Base-by-base conservation (phyloP, 1,139 yeast species). In the Taphrina communis region DNA sequence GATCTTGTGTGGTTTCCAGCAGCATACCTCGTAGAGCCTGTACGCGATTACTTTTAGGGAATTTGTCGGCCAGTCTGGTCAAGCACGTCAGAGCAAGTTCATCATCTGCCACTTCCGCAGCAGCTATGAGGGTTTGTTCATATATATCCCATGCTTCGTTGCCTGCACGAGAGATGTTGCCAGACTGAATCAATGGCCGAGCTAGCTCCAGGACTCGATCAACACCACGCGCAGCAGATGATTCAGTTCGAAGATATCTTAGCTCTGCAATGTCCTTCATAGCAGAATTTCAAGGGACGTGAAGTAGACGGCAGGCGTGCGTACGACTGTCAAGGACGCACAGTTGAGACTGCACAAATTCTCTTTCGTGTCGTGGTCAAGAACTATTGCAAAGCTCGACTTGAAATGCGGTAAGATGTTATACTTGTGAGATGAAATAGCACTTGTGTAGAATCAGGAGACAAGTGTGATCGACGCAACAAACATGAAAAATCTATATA, bases 21-120 rank as follows among this genome's bases (percentile, higher is more conserved):
- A 58, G 58, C 67, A 70, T 65, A 14, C 71, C 71, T 36, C 66
- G 58, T 17, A 68, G 68, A 19, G 67, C 71, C 11, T 68, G 62
- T 8, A 68, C 67, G n/a, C 70, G 55, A 19, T 63, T 65, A 36
- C 66, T 62, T 46, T 62, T 50, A 19, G 68, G 60, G 21, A 68
- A 68, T 25, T 60, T 58, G 59, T 68, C 70, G 17, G 50, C 46
- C 53, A 68, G 50, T 9, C 69, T 46, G 21, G 66, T 52, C 52
- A 61, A 51, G 57, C 71, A 68, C 35, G 50, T 69, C 21, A 57
- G n/a, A 8, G 71, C 71, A 17, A 70, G 35, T 6, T 50, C 52
- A 21, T 68, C 69, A 35, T 70, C 70, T 6, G 61, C 56, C n/a
- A 38, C 52, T 41, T 56, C 63, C 46, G 69, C 36, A 52, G 71